A percentile compares a stretch with the other conserved stretches of the same genome.
Evolutionary conservation across 352 stramenopile genomes (phyloP).

Genomic region (Globisporangium solare): DNA sequence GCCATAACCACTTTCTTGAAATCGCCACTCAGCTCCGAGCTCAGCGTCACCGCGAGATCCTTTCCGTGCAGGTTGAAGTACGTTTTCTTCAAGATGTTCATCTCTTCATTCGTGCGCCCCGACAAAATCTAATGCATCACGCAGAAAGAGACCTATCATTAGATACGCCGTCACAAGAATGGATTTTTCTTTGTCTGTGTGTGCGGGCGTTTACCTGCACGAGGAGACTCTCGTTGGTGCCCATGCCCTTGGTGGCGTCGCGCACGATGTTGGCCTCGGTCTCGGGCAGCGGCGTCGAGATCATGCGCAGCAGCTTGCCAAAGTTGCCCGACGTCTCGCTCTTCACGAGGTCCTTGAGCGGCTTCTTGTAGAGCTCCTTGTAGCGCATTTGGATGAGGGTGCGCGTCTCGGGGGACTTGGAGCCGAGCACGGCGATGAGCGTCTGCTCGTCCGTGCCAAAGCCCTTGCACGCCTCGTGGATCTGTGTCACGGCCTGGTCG

Average conservation of each 20-base stretch:
- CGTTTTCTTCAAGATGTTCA: slow-evolving; percentile 74
- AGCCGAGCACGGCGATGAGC: slow-evolving; percentile 61
- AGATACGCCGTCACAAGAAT: neutral
- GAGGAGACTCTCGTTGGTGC: slow-evolving; percentile 66
- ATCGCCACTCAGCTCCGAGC: slow-evolving; percentile 67
- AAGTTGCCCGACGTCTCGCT: slow-evolving; percentile 78
- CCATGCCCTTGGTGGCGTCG: slow-evolving; percentile 67
- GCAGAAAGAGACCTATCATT: neutral
- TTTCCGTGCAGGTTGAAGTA: slow-evolving; percentile 69
- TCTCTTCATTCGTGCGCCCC: slow-evolving; percentile 73
- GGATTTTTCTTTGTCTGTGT: neutral
- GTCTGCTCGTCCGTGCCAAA: slow-evolving; percentile 73
- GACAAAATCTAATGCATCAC: slow-evolving; percentile 39
- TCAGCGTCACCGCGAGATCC: slow-evolving; percentile 60
- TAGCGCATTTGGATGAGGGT: slow-evolving; percentile 69
- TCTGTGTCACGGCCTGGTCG: slow-evolving; percentile 64
- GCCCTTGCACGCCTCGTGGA: slow-evolving; percentile 58
- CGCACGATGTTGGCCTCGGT: slow-evolving; percentile 64
- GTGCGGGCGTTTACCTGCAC: slow-evolving; percentile 21
- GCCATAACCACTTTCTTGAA: slow-evolving; percentile 76
- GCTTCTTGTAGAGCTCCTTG: slow-evolving; percentile 56
- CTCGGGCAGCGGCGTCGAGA: slow-evolving; percentile 65
- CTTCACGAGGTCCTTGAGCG: slow-evolving; percentile 50
- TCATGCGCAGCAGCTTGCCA: slow-evolving; percentile 60
- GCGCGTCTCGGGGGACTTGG: slow-evolving; percentile 62